Base-by-base conservation (phyloP, 495 filamentous ascomycete species). In the Schizothecium vesticola region DNA sequence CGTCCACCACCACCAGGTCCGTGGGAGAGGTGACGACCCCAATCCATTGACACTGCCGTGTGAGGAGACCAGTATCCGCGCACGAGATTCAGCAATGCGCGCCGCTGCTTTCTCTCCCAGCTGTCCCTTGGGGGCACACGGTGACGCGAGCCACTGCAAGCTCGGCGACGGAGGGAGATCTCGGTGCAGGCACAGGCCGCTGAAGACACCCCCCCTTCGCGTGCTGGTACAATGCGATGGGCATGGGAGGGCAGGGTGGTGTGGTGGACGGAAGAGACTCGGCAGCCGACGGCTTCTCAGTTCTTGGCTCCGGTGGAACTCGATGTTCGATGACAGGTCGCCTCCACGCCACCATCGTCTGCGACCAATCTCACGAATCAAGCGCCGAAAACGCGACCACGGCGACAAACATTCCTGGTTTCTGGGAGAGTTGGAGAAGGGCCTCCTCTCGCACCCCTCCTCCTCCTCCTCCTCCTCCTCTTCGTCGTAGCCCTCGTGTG, bases 321-420 rank as follows among this genome's bases (percentile, higher is more conserved):
- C 43, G 43, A 51, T 51, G 43, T 19, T 51, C 19, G 7, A 59
- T 59, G 58, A 28, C 58, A 59, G 23, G 58, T 59, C 58, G 58
- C 58, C 58, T 59, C 23, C 11, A 59, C 24, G 26, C 26, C 58
- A 19, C 28, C 58, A 51, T 51, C 43, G 8, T 51, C 43, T n/a
- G 43, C 19, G 6, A 51, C 16, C 16, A 51, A 19, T 6, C 43
- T 51, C 43, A 51, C 19, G 5, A 19, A 51, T n/a, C 43, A 51
- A 2, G 43, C 43, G 43, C 43, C 43, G 43, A 51, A 51, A 51
- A n/a, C 43, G 43, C 43, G 43, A 51, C 43, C 6, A n/a, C 31
- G 43, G 43, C 43, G n/a, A 23, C 16, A 26, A 21, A 16, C 62
- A 63, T 63, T 51, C 61, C 61, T 63, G 61, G 61, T 63, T 63